Evolutionary conservation across 83 land plant species (phyloP), one percentile per base, ranked within the genome.

Genomic region (Picea abies): DNA sequence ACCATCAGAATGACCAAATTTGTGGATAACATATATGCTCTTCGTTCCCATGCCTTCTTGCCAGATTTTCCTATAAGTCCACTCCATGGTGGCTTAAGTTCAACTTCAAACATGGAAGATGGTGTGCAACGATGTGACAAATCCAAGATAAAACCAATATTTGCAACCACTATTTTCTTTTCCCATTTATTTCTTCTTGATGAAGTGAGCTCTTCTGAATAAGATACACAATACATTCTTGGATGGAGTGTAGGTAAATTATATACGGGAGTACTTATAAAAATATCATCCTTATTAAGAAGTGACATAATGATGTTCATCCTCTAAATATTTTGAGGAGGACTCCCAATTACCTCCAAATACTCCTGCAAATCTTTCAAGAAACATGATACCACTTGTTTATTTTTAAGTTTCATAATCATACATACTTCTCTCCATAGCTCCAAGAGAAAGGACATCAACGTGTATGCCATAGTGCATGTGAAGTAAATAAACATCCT

Each of bases 401-500:
- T 76, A 63, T 84, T 72, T 32, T 78, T 79, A 66, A 76, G 71
- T 70, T 32, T 26, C 82, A 71, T 90, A 91, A 83, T 84, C 86
- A 60, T 68, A 60, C 60, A 80, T 22, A 72, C 88, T 79, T 81
- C 72, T 81, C 75, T 89, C 94, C 90, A 96, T 92, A 35, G 89
- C 63, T 60, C 80, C 91, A 52, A 96, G 76, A 44, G 98, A 92
- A 82, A 86, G 91, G 58, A 94, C 93, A 80, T 85, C 83, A 61
- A 90, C 89, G 82, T 96, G 96, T 26, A 96, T 75, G 64, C 91
- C 97, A 91, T 89, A 98, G 32, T 97, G 96, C 95, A 98, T 92
- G 88, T 94, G 96, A 82, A 96, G 86, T 32, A 98, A 91, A 83
- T 98, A 98, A 84, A 98, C 81, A 68, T 98, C 99, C 82, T 90